Percentiles rank a stretch among this genome's conserved stretches.
Evolutionary conservation across 2,329 filamentous ascomycete genomes (phyloP).

Genomic region (Cryphonectria radicalis): DNA sequence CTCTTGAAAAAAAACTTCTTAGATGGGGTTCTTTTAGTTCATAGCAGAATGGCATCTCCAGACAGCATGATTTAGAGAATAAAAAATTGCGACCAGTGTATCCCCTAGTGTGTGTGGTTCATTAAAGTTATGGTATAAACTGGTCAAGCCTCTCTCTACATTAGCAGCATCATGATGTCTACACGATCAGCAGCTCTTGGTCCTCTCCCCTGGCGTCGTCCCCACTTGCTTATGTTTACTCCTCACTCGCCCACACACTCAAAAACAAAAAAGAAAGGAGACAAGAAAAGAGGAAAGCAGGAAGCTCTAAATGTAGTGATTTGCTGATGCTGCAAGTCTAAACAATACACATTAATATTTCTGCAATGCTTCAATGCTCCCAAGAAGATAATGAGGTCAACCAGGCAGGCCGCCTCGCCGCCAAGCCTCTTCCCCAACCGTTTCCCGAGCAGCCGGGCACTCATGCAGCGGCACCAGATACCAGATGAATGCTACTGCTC

Average conservation of each 20-base stretch:
- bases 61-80: neutral
- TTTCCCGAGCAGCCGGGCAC: neutral
- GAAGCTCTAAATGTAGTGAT: neutral
- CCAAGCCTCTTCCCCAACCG: neutral
- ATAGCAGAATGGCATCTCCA: neutral
- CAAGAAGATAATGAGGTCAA: neutral
- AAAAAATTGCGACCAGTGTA: neutral
- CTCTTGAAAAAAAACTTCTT: no score
- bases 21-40: no score
- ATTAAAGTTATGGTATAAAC: neutral
- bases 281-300: neutral
- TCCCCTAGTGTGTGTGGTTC: neutral
- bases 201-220: neutral
- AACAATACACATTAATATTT: conserved; percentile 26
- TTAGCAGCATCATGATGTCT: neutral
- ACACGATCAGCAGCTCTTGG: neutral
- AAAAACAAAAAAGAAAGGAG: neutral
- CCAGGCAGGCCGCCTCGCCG: neutral
- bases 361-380: neutral
- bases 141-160: neutral
- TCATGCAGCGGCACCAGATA: neutral
- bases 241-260: no score
- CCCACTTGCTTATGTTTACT: neutral
- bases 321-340: conserved; percentile 11
- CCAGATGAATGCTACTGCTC: neutral